Percentiles rank a stretch among this genome's conserved stretches.
Conservation (phyloP, 306 rosid species). For the Fragaria ananassa region DNA sequence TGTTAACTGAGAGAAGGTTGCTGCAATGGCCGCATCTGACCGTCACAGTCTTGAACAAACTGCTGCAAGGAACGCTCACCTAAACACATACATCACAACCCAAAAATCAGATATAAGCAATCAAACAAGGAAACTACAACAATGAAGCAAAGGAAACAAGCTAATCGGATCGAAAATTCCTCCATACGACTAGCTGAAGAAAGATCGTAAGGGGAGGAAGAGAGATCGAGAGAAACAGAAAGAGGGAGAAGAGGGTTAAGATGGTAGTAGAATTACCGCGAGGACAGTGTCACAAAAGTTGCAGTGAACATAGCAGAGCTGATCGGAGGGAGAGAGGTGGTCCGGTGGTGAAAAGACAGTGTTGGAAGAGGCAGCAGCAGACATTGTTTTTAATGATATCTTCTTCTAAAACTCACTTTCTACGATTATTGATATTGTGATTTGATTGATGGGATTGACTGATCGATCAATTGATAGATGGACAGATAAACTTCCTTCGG, state of each 20-base stretch:
- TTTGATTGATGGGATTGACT: slow-evolving; percentile 87
- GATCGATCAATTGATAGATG: slow-evolving; percentile 42
- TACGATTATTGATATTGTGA: slow-evolving; percentile 45
- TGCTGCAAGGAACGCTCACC: slow-evolving; percentile 90
- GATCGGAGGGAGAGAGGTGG: slow-evolving; percentile 80
- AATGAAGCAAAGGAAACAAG: neutral
- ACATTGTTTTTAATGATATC: slow-evolving; percentile 20
- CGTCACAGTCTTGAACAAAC: slow-evolving; percentile 88
- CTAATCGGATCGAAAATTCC: neutral
- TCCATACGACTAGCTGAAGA: neutral
- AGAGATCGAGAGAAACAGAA: neutral
- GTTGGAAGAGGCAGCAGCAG: slow-evolving; percentile 40
- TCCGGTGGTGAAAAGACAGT: slow-evolving; percentile 68
- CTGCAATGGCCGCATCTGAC: slow-evolving; percentile 98
- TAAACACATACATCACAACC: slow-evolving; percentile 19
- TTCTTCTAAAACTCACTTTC: neutral
- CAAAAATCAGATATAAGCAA: neutral
- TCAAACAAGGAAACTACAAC: neutral
- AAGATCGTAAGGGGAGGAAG: neutral
- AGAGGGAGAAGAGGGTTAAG: neutral
- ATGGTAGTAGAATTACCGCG: slow-evolving; percentile 43
- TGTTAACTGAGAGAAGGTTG: slow-evolving; percentile 81
- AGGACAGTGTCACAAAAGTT: slow-evolving; percentile 91
- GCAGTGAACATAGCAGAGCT: slow-evolving; percentile 97
- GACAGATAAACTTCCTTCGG: slow-evolving; percentile 38